Base-by-base conservation (phyloP, 352 stramenopile species). In the Phytophthora sp. region DNA sequence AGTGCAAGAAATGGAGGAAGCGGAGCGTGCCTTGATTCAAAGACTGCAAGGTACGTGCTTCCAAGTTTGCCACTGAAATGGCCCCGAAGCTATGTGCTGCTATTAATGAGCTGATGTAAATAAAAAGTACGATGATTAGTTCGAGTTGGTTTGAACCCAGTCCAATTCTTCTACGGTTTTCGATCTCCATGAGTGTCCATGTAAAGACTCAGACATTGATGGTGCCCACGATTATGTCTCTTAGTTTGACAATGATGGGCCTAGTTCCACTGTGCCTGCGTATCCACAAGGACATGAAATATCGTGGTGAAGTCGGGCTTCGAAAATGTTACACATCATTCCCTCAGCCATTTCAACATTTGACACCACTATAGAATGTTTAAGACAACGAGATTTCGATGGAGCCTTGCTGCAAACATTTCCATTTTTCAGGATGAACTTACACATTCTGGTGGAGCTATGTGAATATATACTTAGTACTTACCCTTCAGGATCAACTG, bases 1-100 rank as follows among this genome's bases (percentile, higher is more conserved):
- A 1, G 82, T 90, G 3, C 53, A 88, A 30, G 80, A 82, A 46
- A 90, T 93, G 81, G 84, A 93, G 59, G 71, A 79, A 20, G 74
- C 81, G 8, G 84, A 93, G 52, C 72, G 66, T 4, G 69, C 84
- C 33, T 73, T 91, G 27, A 89, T 91, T 33, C 73, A 89, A 60
- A 69, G 82, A 12, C 68, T 93, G 0, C 81, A 91, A 52, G 84
- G 80, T 38, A 91, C 85, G n/a, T n/a, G n/a, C n/a, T n/a, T n/a
- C n/a, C n/a, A n/a, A n/a, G n/a, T n/a, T n/a, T n/a, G n/a, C n/a
- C n/a, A n/a, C n/a, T n/a, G n/a, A n/a, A n/a, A n/a, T n/a, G n/a
- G n/a, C n/a, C n/a, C n/a, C n/a, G n/a, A n/a, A n/a, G n/a, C n/a
- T n/a, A n/a, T n/a, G n/a, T n/a, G n/a, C n/a, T n/a, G n/a, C n/a